phyloP scores from a whole-genome alignment of 345 rosid species.

The Corchorus capsularis region DNA sequence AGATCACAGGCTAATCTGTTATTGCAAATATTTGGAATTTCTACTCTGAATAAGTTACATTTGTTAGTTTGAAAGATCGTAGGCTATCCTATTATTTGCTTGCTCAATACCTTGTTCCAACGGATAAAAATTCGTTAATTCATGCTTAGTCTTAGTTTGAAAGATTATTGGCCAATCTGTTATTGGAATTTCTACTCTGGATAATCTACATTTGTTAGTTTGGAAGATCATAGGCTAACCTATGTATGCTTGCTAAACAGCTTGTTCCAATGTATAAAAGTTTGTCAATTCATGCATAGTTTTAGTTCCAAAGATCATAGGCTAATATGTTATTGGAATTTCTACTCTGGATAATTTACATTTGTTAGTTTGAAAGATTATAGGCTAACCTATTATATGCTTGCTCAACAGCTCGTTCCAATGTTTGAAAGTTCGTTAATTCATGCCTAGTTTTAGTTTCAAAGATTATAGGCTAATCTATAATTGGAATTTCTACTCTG shows the following conservation, averaged over 20 bases:
- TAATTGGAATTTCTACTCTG: background rate
- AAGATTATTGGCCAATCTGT: background rate
- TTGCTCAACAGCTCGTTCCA: background rate
- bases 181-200: background rate
- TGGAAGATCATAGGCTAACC: too few species aligned
- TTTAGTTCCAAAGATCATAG: background rate
- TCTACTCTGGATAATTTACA: background rate
- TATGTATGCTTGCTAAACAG: background rate
- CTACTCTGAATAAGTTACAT: background rate
- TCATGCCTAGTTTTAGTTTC: background rate
- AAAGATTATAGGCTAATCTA: background rate
- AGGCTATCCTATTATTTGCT: background rate
- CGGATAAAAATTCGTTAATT: background rate
- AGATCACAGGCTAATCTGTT: background rate
- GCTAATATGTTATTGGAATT: background rate
- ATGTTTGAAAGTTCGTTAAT: background rate
- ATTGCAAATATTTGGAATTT: background rate
- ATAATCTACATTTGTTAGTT: background rate
- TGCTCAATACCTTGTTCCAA: background rate
- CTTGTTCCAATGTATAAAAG: background rate
- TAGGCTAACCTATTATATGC: background rate
- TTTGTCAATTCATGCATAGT: background rate
- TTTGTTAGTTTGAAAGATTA: too few species aligned
- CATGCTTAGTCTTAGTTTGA: conserved; percentile 1
- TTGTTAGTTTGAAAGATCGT: too few species aligned